These are phyloP conservation scores for Xylaria intraflava DNA, from an alignment of 495 filamentous ascomycete species.

Conservation along the genomic window DNA sequence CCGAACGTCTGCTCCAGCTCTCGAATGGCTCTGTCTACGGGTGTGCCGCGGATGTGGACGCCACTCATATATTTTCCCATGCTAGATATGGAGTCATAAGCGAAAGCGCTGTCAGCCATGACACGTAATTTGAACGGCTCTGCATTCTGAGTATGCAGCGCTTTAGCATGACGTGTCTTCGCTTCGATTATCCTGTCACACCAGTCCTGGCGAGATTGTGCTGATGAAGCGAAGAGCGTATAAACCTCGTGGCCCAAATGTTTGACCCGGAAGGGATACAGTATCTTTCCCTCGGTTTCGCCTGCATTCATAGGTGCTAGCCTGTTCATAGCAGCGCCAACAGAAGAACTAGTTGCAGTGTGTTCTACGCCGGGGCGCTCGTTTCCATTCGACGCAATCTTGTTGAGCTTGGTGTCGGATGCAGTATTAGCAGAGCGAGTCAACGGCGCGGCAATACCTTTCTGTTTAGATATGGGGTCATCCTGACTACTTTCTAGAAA, in stretches of 20 bases:
- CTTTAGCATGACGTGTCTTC: slow-evolving; percentile 85
- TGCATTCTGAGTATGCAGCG: slow-evolving; percentile 84
- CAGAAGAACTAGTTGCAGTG: slow-evolving; percentile 51
- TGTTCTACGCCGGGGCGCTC: slow-evolving; percentile 58
- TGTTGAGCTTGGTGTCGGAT: slow-evolving; percentile 46
- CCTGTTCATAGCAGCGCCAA: slow-evolving; percentile 42
- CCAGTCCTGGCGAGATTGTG: slow-evolving; percentile 75
- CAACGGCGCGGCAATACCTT: slow-evolving; percentile 66
- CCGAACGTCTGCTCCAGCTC: slow-evolving; percentile 77
- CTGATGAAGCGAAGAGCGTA: slow-evolving; percentile 74
- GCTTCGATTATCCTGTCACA: slow-evolving; percentile 89
- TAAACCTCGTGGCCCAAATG: slow-evolving; percentile 91
- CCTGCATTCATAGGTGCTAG: slow-evolving; percentile 39
- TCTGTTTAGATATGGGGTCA: slow-evolving; percentile 80
- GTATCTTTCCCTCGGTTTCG: slow-evolving; percentile 65
- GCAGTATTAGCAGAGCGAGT: slow-evolving; percentile 42
- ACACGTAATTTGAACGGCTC: slow-evolving; percentile 92
- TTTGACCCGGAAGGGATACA: slow-evolving; percentile 94
- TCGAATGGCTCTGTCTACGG: slow-evolving; percentile 80
- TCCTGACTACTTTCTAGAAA: slow-evolving; percentile 87
- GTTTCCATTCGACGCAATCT: slow-evolving; percentile 39
- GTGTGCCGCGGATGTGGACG: slow-evolving; percentile 72
- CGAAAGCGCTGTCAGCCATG: slow-evolving; percentile 87
- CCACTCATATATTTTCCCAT: slow-evolving; percentile 37
- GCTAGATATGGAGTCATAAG: slow-evolving; percentile 59